Evolutionary conservation across 2,329 filamentous ascomycete species (phyloP).

Genomic region (Monilinia aucupariae): DNA sequence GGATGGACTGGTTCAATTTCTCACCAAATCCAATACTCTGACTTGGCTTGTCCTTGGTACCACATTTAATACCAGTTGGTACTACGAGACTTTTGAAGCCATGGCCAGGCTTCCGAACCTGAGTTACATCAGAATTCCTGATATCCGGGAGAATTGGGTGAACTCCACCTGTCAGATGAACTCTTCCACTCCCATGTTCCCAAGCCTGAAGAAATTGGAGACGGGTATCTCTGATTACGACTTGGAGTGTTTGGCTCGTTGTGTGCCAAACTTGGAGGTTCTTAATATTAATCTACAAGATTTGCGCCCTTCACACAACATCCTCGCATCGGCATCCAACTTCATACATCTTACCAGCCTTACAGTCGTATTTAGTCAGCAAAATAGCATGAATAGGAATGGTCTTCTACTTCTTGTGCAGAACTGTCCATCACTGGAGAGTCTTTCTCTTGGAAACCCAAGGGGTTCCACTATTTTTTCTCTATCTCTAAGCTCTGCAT

Average conservation of each 20-base stretch:
- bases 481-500: not conserved
- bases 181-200: not conserved
- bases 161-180: not conserved
- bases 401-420: not conserved
- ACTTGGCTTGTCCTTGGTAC: not conserved
- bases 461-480: no score
- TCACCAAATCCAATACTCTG: not conserved
- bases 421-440: not conserved
- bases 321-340: slow-evolving; percentile 7
- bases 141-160: not conserved
- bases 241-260: not conserved
- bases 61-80: not conserved
- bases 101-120: not conserved
- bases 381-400: not conserved
- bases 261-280: not conserved
- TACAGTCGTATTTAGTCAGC: not conserved
- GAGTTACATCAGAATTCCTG: not conserved
- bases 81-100: not conserved
- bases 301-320: not conserved
- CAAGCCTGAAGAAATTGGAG: not conserved
- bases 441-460: not conserved
- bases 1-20: not conserved
- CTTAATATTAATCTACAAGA: not conserved
- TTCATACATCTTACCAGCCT: not conserved
- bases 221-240: not conserved